phyloP scores from a whole-genome alignment of 768 basidiomycete species.

The Cystobasidiopsis lactophilus region DNA sequence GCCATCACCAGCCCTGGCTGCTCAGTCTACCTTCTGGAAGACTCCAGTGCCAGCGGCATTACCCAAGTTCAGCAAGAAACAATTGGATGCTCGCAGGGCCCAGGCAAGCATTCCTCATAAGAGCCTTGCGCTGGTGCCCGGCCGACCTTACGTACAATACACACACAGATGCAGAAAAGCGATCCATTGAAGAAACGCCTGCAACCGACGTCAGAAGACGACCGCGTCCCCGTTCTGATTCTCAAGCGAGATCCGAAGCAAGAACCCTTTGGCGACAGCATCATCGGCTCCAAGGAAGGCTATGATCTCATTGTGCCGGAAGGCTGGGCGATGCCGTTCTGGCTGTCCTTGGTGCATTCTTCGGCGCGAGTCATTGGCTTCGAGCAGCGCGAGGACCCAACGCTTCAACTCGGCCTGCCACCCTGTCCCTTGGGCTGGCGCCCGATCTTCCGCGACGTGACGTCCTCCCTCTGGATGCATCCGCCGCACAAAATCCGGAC shows the following conservation, averaged over 20 bases:
- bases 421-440: too few species aligned
- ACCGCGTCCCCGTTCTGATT: constrained; percentile 60
- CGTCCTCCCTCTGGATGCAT: too few species aligned
- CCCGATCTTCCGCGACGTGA: too few species aligned
- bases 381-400: too few species aligned
- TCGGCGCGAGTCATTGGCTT: constrained; percentile 40
- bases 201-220: constrained; percentile 45
- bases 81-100: constrained; percentile 60
- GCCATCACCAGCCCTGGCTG: too few species aligned
- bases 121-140: neutral
- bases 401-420: too few species aligned
- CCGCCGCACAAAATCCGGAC: too few species aligned
- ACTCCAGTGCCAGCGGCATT: constrained; percentile 47
- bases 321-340: constrained; percentile 81
- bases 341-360: constrained; percentile 56
- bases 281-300: constrained; percentile 38
- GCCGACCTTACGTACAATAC: too few species aligned
- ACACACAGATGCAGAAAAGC: too few species aligned
- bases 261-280: constrained; percentile 2
- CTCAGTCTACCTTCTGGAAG: too few species aligned
- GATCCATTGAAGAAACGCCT: constrained; percentile 26
- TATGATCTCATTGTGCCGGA: constrained; percentile 70
- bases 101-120: constrained; percentile 31
- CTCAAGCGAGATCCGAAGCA: constrained; percentile 47
- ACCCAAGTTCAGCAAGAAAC: constrained; percentile 20